phyloP scores from a whole-genome alignment of 192 early-diverging fungal species.

The Umbelopsis ramanniana region DNA sequence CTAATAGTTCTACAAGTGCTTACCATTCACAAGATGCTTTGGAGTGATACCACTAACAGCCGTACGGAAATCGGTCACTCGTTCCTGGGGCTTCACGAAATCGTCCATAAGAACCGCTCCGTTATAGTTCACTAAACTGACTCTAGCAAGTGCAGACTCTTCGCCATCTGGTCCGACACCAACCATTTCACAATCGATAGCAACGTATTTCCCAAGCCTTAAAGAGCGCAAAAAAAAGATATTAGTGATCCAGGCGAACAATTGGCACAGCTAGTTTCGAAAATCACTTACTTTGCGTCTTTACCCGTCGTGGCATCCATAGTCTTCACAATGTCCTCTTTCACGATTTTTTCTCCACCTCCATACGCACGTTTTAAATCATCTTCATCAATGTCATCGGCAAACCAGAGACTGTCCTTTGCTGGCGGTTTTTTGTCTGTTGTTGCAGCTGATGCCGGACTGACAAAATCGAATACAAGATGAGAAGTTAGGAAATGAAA shows the following conservation, averaged over 20 bases:
- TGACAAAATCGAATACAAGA: constrained; percentile 19
- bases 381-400: constrained; percentile 54
- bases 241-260: too few species aligned
- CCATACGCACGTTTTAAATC: constrained; percentile 52
- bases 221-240: too few species aligned
- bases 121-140: constrained; percentile 94
- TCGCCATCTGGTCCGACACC: constrained; percentile 86
- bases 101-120: constrained; percentile 85
- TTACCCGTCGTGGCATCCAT: constrained; percentile 36
- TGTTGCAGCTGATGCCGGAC: not conserved
- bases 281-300: constrained; percentile 31
- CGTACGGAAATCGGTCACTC: constrained; percentile 93
- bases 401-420: constrained; percentile 55
- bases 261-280: not conserved
- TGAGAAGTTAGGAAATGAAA: constrained; percentile 38
- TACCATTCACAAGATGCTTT: constrained; percentile 60
- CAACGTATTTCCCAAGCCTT: constrained; percentile 85
- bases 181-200: constrained; percentile 99
- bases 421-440: constrained; percentile 34
- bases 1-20: not conserved
- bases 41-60: constrained; percentile 91
- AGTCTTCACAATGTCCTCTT: constrained; percentile 34
- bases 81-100: constrained; percentile 82
- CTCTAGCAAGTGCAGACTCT: constrained; percentile 86
- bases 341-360: constrained; percentile 34